These are phyloP conservation scores for Phytophthora capsici DNA, from an alignment of 352 stramenopile species.

Conservation along the genomic window DNA sequence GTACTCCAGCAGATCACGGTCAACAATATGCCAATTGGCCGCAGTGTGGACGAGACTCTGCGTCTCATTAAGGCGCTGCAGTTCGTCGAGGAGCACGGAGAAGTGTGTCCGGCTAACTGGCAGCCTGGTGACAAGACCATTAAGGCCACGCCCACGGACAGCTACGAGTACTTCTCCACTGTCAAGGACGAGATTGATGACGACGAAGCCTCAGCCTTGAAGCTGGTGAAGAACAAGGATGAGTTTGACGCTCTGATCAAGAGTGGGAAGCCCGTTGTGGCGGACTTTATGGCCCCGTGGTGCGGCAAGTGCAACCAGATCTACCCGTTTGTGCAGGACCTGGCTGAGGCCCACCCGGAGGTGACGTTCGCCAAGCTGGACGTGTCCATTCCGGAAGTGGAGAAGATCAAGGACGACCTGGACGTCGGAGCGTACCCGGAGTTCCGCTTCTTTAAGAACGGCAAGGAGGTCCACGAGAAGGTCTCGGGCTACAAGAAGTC, in stretches of 20 bases:
- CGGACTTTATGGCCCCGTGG: conserved; percentile 88
- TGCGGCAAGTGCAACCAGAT: conserved; percentile 90
- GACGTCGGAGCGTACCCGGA: conserved; percentile 78
- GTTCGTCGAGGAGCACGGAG: conserved; percentile 92
- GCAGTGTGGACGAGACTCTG: conserved; percentile 93
- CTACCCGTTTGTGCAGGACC: conserved; percentile 72
- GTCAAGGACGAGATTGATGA: conserved; percentile 59
- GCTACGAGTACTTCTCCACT: conserved; percentile 86
- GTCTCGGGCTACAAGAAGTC: conserved; percentile 89
- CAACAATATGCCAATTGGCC: conserved; percentile 93
- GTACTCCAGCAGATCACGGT: conserved; percentile 89
- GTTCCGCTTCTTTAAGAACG: conserved; percentile 88
- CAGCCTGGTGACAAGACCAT: conserved; percentile 93
- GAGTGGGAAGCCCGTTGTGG: conserved; percentile 77
- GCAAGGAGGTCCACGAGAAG: conserved; percentile 76
- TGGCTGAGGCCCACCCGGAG: conserved; percentile 67
- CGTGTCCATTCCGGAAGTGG: conserved; percentile 72
- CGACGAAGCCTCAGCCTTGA: conserved; percentile 51
- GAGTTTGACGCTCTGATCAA: conserved; percentile 70
- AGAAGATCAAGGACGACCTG: conserved; percentile 78
- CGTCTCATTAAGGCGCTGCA: conserved; percentile 93
- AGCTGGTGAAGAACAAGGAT: conserved; percentile 60
- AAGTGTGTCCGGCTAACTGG: conserved; percentile 95
- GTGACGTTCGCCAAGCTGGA: conserved; percentile 86
- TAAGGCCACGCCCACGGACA: conserved; percentile 81